Conservation (phyloP, 1,284 basidiomycete genomes). For the Coriolopsis trogii region DNA sequence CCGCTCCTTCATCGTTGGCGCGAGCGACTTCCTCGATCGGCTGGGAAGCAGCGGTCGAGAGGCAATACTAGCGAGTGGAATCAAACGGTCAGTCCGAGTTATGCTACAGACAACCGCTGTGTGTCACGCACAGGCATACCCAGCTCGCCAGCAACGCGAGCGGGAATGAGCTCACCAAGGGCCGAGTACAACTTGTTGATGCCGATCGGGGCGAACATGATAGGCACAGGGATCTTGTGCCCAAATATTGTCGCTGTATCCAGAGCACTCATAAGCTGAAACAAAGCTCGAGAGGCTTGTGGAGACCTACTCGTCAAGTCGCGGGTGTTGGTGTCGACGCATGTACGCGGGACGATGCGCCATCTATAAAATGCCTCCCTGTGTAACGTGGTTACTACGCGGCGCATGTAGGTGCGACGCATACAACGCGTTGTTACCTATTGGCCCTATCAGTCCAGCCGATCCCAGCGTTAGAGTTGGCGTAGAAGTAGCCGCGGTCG, state of each 20-base stretch:
- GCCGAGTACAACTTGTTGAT: constrained; percentile 60
- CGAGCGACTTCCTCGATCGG: constrained; percentile 57
- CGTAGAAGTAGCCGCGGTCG: constrained; percentile 56
- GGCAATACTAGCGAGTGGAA: constrained; percentile 42
- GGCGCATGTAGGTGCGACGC: not conserved
- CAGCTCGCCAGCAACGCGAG: constrained; percentile 56
- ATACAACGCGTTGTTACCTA: constrained; percentile 34
- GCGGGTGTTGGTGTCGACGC: constrained; percentile 60
- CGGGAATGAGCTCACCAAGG: constrained; percentile 55
- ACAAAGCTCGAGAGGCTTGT: not conserved
- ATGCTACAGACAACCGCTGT: not conserved
- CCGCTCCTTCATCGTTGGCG: constrained; percentile 47
- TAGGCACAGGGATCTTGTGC: constrained; percentile 53
- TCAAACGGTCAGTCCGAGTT: not conserved
- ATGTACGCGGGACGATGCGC: constrained; percentile 58
- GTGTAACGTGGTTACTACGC: not conserved
- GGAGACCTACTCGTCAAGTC: constrained; percentile 48
- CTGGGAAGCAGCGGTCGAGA: constrained; percentile 58
- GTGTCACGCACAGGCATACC: constrained; percentile 48
- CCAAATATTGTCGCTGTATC: constrained; percentile 51
- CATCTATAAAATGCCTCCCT: constrained; percentile 53
- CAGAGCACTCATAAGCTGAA: not conserved
- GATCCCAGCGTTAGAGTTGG: constrained; percentile 58
- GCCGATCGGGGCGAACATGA: constrained; percentile 60
- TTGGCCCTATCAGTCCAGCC: constrained; percentile 60